Evolutionary conservation across 306 rosid genomes (phyloP), one percentile per base, ranked within the genome.

Genomic region (Fagus sylvatica): DNA sequence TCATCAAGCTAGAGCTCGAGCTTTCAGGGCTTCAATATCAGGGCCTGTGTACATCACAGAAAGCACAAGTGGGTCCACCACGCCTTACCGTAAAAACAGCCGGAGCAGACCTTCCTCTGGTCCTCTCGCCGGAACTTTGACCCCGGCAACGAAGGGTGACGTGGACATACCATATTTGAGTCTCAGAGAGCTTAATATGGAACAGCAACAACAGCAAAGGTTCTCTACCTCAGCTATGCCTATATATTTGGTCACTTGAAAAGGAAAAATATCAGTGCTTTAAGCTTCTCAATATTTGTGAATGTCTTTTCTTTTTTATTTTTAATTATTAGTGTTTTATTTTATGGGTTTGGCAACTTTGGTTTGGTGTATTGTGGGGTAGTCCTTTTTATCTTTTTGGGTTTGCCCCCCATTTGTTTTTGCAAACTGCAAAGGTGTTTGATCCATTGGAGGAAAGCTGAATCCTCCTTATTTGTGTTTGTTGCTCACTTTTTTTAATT

Each of bases 41-140:
- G 98, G 97, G 7, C 97, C 98, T 0, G 92, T 95, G 41, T 95
- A 92, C 82, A 53, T 89, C 17, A 91, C 98, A 0, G 98, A 95
- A 71, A 89, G 93, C 85, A 81, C 79, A 39, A 91, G 93, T 53
- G 90, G 93, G 56, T 85, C 97, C 6, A n/a, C 54, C 76, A 86
- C 97, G 0, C 97, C 98, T 0, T 78, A 70, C 81, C 85, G 93
- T 22, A 80, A 81, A 15, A 73, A 88, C 0, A 78, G 82, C 72
- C 77, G 98, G 15, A 76, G 82, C 74, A 77, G 98, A 8, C 87
- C 92, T 0, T 60, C 90, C 22, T 89, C 99, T 13, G 93, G 98
- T 0, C 96, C 96, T 0, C 88, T 95, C 49, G 91, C 95, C 42
- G 97, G 97, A 12, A 87, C 87, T 1, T 7, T 89, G n/a, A 77